Base-by-base conservation (phyloP, 495 filamentous ascomycete genomes). In the Patellaria atrata region DNA sequence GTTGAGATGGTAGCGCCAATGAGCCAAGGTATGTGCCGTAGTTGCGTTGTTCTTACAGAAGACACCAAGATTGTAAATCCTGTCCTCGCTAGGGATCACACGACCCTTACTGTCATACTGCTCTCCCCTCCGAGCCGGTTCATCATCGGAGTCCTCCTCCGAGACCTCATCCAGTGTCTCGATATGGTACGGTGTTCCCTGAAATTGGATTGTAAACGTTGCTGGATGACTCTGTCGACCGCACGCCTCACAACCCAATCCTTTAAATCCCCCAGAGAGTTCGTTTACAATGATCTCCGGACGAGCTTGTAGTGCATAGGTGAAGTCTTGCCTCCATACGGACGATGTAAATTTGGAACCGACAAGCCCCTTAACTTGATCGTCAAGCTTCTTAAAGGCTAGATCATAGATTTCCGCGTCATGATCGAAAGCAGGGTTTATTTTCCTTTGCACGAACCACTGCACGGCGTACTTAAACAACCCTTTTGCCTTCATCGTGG, bases 401-500 rank as follows among this genome's bases (percentile, higher is more conserved):
- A 81, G 62, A 16, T 60, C 38, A 45, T 85, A 94, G 7, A 84
- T 56, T 2, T 62, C 57, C 35, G 82, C 72, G 1, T 67, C 58
- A 13, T 71, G 64, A 3, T 67, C 58, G 45, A 87, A 91, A 0
- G 67, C 73, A 2, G 82, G 82, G 43, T 87, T 78, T 25, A 94
- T 59, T 40, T 77, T 73, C 47, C 71, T 75, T 35, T 75, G 71
- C 2, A 92, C 73, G 55, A 87, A 74, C 82, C 82, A 92, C 53
- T 82, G 79, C 0, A 94, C 62, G 0, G 70, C 80, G 44, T 76
- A 69, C 24, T 71, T 72, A 58, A 94, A 92, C 38, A 85, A 74
- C 20, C 83, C 75, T 34, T 77, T 76, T 0, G 76, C 52, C 26
- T 81, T 75, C 41, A 75, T 75, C 43, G 77, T 70, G 0, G 69